Percentiles rank a stretch among this genome's conserved stretches.
These are phyloP conservation scores for Oryza coarctata DNA, from an alignment of 176 grass and related monocot species.

Conservation along the genomic window DNA sequence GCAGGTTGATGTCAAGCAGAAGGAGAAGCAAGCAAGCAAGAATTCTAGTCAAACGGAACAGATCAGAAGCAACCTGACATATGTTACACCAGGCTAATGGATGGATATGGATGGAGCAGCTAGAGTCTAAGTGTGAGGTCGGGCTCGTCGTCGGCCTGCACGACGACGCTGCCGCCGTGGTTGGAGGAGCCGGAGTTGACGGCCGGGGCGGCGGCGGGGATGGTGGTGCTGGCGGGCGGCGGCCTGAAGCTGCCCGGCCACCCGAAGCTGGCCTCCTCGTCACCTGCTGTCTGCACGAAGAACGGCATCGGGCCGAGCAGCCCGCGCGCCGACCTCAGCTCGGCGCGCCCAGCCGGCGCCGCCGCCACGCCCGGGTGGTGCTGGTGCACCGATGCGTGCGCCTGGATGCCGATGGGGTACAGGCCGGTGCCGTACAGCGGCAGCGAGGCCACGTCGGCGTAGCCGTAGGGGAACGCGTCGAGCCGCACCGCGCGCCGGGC, in stretches of 20 bases:
- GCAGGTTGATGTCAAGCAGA: constrained; percentile 20
- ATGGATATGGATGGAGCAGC: background rate
- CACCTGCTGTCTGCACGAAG: constrained; percentile 27
- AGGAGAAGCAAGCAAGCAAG: background rate
- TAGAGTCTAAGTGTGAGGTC: constrained; percentile 76
- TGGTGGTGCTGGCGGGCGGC: too few relatives aligned
- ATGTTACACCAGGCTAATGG: constrained; percentile 9
- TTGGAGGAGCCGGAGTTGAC: constrained; percentile 13
- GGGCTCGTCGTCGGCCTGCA: constrained; percentile 54
- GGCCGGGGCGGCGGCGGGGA: background rate
- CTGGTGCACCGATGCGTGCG: constrained; percentile 59
- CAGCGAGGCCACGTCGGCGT: constrained; percentile 63
- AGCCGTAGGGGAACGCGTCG: constrained; percentile 48
- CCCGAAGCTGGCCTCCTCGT: constrained; percentile 50
- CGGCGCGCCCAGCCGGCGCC: background rate
- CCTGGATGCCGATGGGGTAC: constrained; percentile 63
- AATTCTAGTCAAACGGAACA: background rate
- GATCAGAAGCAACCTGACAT: constrained; percentile 7
- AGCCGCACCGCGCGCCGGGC: constrained; percentile 49
- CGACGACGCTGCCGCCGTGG: constrained; percentile 10
- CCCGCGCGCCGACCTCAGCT: constrained; percentile 25
- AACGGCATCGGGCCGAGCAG: constrained; percentile 56
- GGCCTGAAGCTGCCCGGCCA: too few relatives aligned
- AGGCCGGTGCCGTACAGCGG: constrained; percentile 58
- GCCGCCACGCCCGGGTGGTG: constrained; percentile 6